Evolutionary conservation across 1,284 basidiomycete genomes (phyloP), one percentile per base, ranked within the genome.

Genomic region (Sanguinoderma infundibulare): DNA sequence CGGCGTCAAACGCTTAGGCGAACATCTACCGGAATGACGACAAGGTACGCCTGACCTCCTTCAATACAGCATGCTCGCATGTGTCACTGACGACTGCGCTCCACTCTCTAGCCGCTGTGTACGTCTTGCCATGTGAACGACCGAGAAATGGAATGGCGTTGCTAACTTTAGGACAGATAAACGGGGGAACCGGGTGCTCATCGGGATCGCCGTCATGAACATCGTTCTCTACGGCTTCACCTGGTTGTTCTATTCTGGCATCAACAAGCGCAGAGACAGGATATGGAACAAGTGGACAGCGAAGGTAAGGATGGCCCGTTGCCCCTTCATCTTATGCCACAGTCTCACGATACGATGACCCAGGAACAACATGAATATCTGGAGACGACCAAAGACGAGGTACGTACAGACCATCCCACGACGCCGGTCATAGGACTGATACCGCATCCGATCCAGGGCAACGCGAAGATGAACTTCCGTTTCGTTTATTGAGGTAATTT

Each of bases 351-450:
- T 24, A 39, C 46, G 26, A 5, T 20, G 24, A 28, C 61, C 49
- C 66, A 87, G 86, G 78, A 87, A 69, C 81, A 80, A 71, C 73
- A 79, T 62, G 73, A 84, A 49, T 88, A 88, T 67, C 67, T 87
- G 0, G 79, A 84, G 61, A 85, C 77, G 17, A 87, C 86, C 12
- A 82, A 77, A 50, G 86, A 89, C 60, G 72, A 79, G 64, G 68
- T 68, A 50, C 4, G 63, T 52, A n/a, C n/a, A 5, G 14, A 30
- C 2, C 5, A 5, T 30, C 26, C 46, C 46, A n/a, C 32, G 17
- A 47, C 44, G 26, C 26, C 17, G 3, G 15, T 30, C 20, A 28
- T 14, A 20, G 8, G 36, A 30, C 54, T 56, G 14, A 53, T 14
- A 17, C 28, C 32, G 5, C 24, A 10, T 0, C 24, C 12, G 9